Evolutionary conservation across 2,329 filamentous ascomycete genomes (phyloP).

Genomic region (Bipolaris sorokiniana): DNA sequence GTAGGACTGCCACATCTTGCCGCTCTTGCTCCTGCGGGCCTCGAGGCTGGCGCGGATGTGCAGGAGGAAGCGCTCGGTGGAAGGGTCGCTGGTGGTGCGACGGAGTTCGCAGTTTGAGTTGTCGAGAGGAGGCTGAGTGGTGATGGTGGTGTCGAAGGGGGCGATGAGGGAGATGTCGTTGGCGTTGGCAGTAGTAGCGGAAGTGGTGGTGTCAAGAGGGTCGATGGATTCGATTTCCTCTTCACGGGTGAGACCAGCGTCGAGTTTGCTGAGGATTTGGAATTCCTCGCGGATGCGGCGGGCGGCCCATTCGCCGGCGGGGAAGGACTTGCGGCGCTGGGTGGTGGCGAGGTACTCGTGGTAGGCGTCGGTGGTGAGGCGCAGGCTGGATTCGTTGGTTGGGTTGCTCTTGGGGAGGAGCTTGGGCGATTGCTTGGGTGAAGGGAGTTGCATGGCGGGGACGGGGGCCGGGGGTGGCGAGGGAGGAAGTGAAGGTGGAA

Average conservation of each 20-base stretch:
- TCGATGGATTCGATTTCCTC: not conserved
- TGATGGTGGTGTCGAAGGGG: not conserved
- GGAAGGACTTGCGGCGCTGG: conserved; percentile 18
- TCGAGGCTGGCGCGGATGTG: conserved; percentile 25
- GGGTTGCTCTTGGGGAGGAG: not conserved
- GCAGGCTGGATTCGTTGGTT: conserved; percentile 8
- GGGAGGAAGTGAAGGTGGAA: not conserved
- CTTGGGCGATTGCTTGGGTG: not conserved
- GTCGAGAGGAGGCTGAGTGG: not conserved
- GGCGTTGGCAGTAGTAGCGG: not conserved
- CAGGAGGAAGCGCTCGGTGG: conserved; percentile 17
- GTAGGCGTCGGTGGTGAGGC: conserved; percentile 6
- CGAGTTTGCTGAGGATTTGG: conserved; percentile 8
- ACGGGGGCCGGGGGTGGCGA: not conserved
- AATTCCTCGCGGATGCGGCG: conserved; percentile 5
- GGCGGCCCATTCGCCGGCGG: conserved; percentile 6
- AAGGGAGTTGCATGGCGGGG: not conserved
- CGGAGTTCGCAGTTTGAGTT: conserved; percentile 2
- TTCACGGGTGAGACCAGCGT: not conserved
- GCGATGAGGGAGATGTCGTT: not conserved
- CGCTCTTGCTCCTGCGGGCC: conserved; percentile 10
- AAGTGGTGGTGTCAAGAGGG: not conserved
- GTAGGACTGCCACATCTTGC: conserved; percentile 4
- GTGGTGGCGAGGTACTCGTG: conserved; percentile 17
- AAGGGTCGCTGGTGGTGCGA: conserved; percentile 10